Base-by-base conservation (phyloP, 441 rosid genomes). In the Pelargonium myrrhifolium region DNA sequence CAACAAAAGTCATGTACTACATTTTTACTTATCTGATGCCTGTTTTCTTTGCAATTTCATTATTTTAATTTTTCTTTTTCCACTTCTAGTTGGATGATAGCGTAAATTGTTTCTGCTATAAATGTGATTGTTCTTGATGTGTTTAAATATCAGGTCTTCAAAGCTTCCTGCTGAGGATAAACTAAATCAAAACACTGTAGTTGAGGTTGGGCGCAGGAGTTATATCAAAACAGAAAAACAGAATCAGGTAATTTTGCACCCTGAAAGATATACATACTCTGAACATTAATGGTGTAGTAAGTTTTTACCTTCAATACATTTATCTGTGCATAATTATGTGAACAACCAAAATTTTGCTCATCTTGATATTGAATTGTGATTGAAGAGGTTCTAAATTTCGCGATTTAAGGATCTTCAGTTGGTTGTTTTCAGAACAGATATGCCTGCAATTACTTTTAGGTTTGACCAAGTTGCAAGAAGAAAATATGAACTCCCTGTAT, bases 101-200 rank as follows among this genome's bases (percentile, higher is more conserved):
- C 21, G 39, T 24, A 17, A 8, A 22, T 51, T 24, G 1, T 22
- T 47, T 71, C 42, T 59, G 15, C 63, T 37, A 15, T 22, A 24
- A 59, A 59, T 69, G 67, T 74, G 53, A 69, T 60, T 65, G 60
- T 65, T 37, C 0, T n/a, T 9, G 61, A 9, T 69, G 61, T 62
- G 26, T 20, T 58, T 7, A 62, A 17, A 35, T 47, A 53, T 31
- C 67, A 74, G 73, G 67, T 53, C 67, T n/a, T 24, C 47, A 49
- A 31, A 55, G 18, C 60, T 39, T 51, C 61, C 67, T 17, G 51
- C 15, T 18, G 24, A 12, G 21, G 31, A 58, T n/a, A 26, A 26
- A 35, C 11, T 60, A 68, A 68, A 12, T 14, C 26, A 51, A 56
- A 22, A 40, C n/a, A 24, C 17, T 55, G 35, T 60, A 14, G 66